phyloP scores from a whole-genome alignment of 768 basidiomycete species.

The Russula vinacea region DNA sequence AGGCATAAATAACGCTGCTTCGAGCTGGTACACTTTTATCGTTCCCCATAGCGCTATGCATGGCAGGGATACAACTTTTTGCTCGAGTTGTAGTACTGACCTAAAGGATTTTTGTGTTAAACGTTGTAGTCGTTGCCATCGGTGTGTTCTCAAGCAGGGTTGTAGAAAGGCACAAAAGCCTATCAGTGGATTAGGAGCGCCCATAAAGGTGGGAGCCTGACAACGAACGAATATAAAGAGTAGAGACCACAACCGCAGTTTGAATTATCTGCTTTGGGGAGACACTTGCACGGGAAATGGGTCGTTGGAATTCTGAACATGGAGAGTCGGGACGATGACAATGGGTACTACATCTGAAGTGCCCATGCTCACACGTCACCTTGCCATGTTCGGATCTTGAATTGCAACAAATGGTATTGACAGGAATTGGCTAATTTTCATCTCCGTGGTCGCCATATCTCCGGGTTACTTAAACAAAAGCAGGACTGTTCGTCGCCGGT shows the following conservation, averaged over 20 bases:
- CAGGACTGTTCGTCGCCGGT: background rate
- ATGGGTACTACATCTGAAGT: background rate
- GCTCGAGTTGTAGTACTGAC: background rate
- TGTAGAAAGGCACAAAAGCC: background rate
- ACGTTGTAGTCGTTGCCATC: background rate
- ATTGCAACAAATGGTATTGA: conserved; percentile 5
- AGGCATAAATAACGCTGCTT: background rate
- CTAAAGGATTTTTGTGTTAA: background rate
- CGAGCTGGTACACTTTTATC: conserved; percentile 1
- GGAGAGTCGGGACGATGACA: background rate
- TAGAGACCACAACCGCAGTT: background rate
- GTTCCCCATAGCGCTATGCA: background rate
- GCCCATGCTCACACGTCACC: background rate
- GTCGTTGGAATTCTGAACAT: background rate
- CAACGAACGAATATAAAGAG: conserved; percentile 3
- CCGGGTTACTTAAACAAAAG: background rate
- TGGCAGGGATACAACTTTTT: background rate
- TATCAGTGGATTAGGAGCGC: background rate
- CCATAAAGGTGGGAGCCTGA: background rate
- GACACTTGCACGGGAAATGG: background rate
- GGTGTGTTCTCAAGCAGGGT: background rate
- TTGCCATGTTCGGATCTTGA: conserved; percentile 6
- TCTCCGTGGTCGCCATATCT: conserved; percentile 21
- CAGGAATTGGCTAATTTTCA: conserved; percentile 13
- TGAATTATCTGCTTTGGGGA: background rate